Conservation (phyloP, 768 basidiomycete genomes). For the Pleurotus tuber-regium region DNA sequence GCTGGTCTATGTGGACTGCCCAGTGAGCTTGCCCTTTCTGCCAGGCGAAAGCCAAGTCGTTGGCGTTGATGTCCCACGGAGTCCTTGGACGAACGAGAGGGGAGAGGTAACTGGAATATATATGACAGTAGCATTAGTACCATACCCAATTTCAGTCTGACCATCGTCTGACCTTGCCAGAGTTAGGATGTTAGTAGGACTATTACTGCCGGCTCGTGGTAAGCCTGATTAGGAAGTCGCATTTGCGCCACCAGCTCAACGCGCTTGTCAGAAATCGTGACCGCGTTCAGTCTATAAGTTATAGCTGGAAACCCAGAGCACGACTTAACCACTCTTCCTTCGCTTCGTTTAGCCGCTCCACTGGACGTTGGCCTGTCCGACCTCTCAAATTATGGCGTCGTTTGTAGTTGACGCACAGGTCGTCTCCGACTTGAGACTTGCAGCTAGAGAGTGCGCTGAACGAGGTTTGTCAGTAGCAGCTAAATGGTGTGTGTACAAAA, state of each 20-base stretch:
- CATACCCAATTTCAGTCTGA: too few species aligned
- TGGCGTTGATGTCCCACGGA: not conserved
- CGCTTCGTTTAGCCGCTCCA: not conserved
- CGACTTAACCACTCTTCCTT: not conserved
- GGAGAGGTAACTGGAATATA: not conserved
- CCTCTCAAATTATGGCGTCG: not conserved
- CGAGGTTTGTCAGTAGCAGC: constrained; percentile 68
- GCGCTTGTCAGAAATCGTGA: not conserved
- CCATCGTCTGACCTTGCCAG: too few species aligned
- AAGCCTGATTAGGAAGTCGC: too few species aligned
- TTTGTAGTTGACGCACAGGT: constrained; percentile 44
- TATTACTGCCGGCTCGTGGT: too few species aligned
- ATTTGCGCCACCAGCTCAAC: not conserved
- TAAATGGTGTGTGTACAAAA: constrained; percentile 59
- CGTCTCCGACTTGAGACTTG: constrained; percentile 53
- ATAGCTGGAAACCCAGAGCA: too few species aligned
- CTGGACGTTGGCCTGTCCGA: not conserved
- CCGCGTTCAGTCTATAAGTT: not conserved
- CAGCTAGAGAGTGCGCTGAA: constrained; percentile 72
- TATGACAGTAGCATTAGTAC: too few species aligned
- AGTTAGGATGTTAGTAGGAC: too few species aligned
- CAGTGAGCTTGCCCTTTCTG: too few species aligned
- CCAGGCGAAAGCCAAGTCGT: constrained; percentile 3
- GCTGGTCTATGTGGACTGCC: not conserved
- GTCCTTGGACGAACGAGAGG: not conserved